phyloP scores from a whole-genome alignment of 345 rosid species.

The Aethionema arabicum region DNA sequence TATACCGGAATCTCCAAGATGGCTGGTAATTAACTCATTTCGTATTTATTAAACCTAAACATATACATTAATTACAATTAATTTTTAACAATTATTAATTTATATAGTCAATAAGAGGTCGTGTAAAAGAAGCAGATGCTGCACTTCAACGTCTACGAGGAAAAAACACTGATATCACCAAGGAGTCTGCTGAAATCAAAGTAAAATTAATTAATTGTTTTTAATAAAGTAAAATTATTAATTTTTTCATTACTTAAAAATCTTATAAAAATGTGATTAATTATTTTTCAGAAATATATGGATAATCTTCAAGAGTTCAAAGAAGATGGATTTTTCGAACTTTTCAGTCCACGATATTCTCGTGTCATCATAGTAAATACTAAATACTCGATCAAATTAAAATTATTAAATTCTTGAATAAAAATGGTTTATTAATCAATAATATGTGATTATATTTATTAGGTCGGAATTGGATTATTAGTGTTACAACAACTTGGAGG shows the following conservation, averaged over 20 bases:
- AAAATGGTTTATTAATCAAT: not conserved
- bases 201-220: conserved; percentile 30
- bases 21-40: conserved; percentile 56
- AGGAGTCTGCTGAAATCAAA: conserved; percentile 50
- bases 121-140: conserved; percentile 42
- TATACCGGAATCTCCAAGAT: conserved; percentile 49
- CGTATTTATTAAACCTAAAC: conserved; percentile 28
- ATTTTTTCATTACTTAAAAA: not conserved
- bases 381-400: conserved; percentile 23
- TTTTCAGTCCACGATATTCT: conserved; percentile 44
- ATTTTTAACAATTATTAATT: conserved; percentile 10
- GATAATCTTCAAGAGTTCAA: conserved; percentile 39
- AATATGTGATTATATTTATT: not conserved
- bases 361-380: conserved; percentile 42
- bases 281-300: conserved; percentile 42
- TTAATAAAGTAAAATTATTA: not conserved
- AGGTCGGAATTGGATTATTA: conserved; percentile 79
- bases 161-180: conserved; percentile 39
- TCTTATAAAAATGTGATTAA: not conserved
- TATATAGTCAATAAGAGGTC: conserved; percentile 54
- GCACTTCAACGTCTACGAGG: conserved; percentile 52
- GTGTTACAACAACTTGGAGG: conserved; percentile 87
- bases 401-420: not conserved
- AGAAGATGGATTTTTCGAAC: conserved; percentile 40
- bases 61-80: not conserved